Evolutionary conservation across 306 rosid species (phyloP).

Genomic region (Elaeagnus macrophylla): DNA sequence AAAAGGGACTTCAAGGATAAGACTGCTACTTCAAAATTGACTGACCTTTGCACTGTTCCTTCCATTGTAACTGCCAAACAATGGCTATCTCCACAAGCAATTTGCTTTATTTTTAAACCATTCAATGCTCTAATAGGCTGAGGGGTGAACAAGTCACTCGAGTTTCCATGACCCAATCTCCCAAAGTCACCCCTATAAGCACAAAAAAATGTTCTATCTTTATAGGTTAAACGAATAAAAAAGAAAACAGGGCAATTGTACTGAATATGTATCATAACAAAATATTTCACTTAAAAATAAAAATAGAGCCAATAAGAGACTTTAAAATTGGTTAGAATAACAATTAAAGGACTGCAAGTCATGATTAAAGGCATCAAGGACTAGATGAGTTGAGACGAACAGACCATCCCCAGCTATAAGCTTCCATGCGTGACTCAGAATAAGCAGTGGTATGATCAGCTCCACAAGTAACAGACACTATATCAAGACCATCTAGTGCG

Average conservation of each 20-base stretch:
- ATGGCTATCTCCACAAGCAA: slow-evolving; percentile 94
- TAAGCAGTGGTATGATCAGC: slow-evolving; percentile 91
- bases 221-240: neutral
- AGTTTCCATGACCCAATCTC: slow-evolving; percentile 94
- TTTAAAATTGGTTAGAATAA: no score
- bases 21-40: neutral
- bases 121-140: slow-evolving; percentile 78
- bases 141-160: slow-evolving; percentile 83
- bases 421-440: slow-evolving; percentile 50
- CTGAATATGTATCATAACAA: no score
- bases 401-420: slow-evolving; percentile 97
- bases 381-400: slow-evolving; percentile 21
- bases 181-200: slow-evolving; percentile 94
- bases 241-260: no score
- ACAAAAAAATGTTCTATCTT: slow-evolving; percentile 13
- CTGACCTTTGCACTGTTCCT: slow-evolving; percentile 89
- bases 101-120: slow-evolving; percentile 72
- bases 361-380: neutral
- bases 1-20: no score
- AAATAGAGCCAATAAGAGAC: no score
- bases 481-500: slow-evolving; percentile 64
- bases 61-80: slow-evolving; percentile 92
- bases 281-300: no score
- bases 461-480: slow-evolving; percentile 74
- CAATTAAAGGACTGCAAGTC: neutral